Evolutionary conservation across 495 filamentous ascomycete genomes (phyloP).

Genomic region (Bathelium albidoporum): DNA sequence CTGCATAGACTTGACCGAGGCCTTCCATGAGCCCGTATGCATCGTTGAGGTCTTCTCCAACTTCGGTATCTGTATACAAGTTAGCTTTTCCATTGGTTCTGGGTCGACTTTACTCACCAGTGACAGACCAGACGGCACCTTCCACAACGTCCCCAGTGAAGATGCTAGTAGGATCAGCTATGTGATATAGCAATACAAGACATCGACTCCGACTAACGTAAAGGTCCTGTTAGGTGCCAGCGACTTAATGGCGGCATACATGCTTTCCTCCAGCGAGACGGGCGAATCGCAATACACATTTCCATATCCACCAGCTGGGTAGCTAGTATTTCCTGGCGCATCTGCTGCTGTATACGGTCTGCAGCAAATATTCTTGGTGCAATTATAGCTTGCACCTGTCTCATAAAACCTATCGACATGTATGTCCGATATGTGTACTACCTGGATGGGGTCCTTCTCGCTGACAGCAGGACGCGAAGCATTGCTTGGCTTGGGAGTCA

Average conservation of each 20-base stretch:
- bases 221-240: conserved; percentile 34
- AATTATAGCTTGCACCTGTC: conserved; percentile 40
- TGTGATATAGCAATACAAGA: background rate
- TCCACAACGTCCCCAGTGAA: conserved; percentile 43
- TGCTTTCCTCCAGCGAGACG: conserved; percentile 40
- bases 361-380: conserved; percentile 48
- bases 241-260: conserved; percentile 39
- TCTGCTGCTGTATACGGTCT: conserved; percentile 36
- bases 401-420: conserved; percentile 46
- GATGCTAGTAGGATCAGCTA: conserved; percentile 17
- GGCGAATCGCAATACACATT: conserved; percentile 44
- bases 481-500: conserved; percentile 33
- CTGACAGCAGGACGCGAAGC: conserved; percentile 34
- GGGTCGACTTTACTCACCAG: background rate
- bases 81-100: background rate
- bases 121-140: conserved; percentile 34
- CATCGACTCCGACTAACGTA: background rate
- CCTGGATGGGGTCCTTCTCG: conserved; percentile 36
- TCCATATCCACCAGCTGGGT: conserved; percentile 40
- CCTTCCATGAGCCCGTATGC: conserved; percentile 33
- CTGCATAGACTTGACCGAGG: conserved; percentile 38
- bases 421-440: conserved; percentile 48
- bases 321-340: conserved; percentile 33
- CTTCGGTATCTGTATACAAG: conserved; percentile 29
- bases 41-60: conserved; percentile 33